Evolutionary conservation across 768 basidiomycete genomes (phyloP).

Genomic region (Phaeotremella fagi): DNA sequence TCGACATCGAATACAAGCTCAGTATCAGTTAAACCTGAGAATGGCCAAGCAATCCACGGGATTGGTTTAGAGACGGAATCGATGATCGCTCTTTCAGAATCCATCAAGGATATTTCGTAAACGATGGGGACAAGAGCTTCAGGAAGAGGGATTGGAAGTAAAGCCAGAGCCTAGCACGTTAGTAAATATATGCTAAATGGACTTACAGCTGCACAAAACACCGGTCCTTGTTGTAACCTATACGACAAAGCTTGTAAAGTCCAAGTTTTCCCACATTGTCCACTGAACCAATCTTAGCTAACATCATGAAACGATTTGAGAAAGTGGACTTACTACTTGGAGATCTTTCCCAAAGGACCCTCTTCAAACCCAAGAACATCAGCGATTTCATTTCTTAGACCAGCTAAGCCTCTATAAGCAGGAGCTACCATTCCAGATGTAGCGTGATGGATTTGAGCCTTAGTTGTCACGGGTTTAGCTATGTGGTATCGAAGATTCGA

Average conservation of each 20-base stretch:
- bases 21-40: background rate
- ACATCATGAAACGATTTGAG: background rate
- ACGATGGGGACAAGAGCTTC: too few species aligned
- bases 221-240: conserved; percentile 5
- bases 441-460: background rate
- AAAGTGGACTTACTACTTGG: background rate
- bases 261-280: conserved; percentile 1
- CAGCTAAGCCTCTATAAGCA: background rate
- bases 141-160: too few species aligned
- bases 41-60: background rate
- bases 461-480: too few species aligned
- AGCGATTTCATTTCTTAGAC: background rate
- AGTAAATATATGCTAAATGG: background rate
- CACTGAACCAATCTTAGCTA: background rate
- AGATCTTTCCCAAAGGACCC: background rate
- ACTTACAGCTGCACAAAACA: conserved; percentile 8
- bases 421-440: background rate
- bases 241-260: conserved; percentile 5
- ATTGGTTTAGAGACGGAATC: too few species aligned
- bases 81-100: too few species aligned
- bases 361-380: background rate
- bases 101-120: too few species aligned
- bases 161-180: background rate
- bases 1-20: background rate
- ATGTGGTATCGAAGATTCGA: too few species aligned